Evolutionary conservation across 768 basidiomycete genomes (phyloP), one percentile per base, ranked within the genome.

Genomic region (Pisolithus albus): DNA sequence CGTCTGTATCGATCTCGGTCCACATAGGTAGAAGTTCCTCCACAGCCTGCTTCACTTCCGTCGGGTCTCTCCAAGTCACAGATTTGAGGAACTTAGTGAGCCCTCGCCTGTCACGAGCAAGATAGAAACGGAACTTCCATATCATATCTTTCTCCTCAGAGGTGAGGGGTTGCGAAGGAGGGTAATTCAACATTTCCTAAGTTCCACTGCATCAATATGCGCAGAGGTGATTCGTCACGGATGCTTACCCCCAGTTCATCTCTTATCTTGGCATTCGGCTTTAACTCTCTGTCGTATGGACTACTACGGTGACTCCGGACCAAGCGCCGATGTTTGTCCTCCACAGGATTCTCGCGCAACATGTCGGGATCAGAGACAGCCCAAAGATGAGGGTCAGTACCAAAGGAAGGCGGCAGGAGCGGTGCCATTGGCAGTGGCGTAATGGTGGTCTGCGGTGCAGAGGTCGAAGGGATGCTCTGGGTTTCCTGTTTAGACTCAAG

Each of bases 111-210:
- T 94, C 91, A 32, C 92, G 75, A 3, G 86, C 82, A 10, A 99
- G 83, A 58, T 96, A 98, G 71, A 97, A 99, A n/a, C 96, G 82
- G 76, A 95, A 99, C 66, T 95, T 94, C 96, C 96, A 99, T 37
- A 98, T 84, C 39, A 94, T 73, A 59, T 98, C 95, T 63, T 95
- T 96, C 70, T 98, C 95, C 61, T 93, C 89, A 0, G 92, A 84
- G 4, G 82, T 88, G 7, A 99, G 75, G 9, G 79, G 76, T 53
- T 86, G 89, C 52, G 88, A 94, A 0, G 96, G 96, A 0, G 94
- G 85, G 57, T 97, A 92, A 47, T 83, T 83, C 47, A 99, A 80
- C 45, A 99, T 92, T 55, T 84, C 82, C 93, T 97, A 56, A 21
- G 43, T 3, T n/a, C 40, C 32, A 28, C 15, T 15, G 47, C 16